Conservation (phyloP, 2,329 filamentous ascomycete species). For the Aspergillus pseudoviridinutans region DNA sequence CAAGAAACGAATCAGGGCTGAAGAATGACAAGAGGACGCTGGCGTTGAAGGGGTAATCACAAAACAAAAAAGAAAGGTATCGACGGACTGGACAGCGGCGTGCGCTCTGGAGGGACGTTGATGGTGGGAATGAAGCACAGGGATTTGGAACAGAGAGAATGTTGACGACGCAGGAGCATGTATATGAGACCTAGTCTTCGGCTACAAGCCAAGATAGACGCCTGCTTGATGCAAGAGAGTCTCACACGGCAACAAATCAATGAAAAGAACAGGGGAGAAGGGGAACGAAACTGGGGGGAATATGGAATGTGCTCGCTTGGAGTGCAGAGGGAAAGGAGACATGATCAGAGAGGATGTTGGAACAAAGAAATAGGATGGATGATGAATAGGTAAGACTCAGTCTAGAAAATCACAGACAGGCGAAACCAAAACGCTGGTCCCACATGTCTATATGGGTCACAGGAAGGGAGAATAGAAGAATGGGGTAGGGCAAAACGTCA, state of each 20-base stretch:
- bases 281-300: constrained; percentile 9
- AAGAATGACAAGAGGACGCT: constrained; percentile 13
- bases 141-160: constrained; percentile 12
- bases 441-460: neutral
- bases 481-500: neutral
- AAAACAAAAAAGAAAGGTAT: constrained; percentile 13
- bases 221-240: constrained; percentile 35
- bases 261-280: constrained; percentile 3
- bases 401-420: neutral
- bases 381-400: neutral
- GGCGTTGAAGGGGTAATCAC: constrained; percentile 10
- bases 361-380: neutral
- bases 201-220: constrained; percentile 34
- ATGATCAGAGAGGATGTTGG: constrained; percentile 5
- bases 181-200: constrained; percentile 27
- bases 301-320: constrained; percentile 25
- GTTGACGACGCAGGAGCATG: constrained; percentile 20
- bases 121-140: neutral
- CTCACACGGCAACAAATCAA: constrained; percentile 12
- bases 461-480: neutral
- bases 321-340: constrained; percentile 16
- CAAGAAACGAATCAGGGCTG: constrained; percentile 21
- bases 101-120: neutral
- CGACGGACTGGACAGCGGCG: constrained; percentile 4
- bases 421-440: neutral